Evolutionary conservation across 768 basidiomycete species (phyloP).

Genomic region (Roridomyces roridus): DNA sequence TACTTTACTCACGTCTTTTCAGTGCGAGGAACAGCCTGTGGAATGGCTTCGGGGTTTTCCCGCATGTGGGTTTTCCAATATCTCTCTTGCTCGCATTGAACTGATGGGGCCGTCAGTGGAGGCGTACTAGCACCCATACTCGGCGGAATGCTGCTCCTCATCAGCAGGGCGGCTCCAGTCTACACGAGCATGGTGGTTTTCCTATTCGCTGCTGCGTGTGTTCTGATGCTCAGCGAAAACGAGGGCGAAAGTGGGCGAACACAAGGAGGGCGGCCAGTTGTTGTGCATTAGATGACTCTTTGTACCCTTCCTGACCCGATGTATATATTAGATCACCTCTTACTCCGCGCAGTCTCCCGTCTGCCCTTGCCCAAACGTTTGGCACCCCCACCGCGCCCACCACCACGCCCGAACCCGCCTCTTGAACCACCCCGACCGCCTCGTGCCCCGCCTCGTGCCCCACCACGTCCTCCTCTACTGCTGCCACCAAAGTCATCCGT

Average conservation of each 20-base stretch:
- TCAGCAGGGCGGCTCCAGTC: conserved; percentile 75
- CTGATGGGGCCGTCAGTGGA: conserved; percentile 56
- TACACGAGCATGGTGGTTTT: conserved; percentile 77
- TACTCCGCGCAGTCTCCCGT: conserved; percentile 52
- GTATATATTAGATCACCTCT: conserved; percentile 19
- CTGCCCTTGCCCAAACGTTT: conserved; percentile 68
- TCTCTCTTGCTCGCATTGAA: not conserved
- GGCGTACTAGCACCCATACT: conserved; percentile 89
- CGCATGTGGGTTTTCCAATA: conserved; percentile 63
- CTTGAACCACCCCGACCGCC: conserved; percentile 32
- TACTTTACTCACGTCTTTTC: conserved; percentile 1
- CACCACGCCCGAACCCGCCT: conserved; percentile 33
- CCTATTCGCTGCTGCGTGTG: conserved; percentile 63
- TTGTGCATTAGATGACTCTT: conserved; percentile 4
- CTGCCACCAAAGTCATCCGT: conserved; percentile 72
- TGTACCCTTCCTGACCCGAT: too few species aligned
- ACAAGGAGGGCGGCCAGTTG: conserved; percentile 20
- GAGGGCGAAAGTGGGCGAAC: conserved; percentile 44
- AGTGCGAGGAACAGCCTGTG: conserved; percentile 90
- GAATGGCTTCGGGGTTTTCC: conserved; percentile 85
- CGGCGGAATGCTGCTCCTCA: conserved; percentile 73
- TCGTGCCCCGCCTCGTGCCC: conserved; percentile 31
- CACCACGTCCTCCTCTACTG: conserved; percentile 36
- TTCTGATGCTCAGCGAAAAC: conserved; percentile 62
- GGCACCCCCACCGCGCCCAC: conserved; percentile 38